These are phyloP conservation scores for Cryptosporidium ubiquitum DNA, from an alignment of 169 alveolate genomes.

Conservation along the genomic window DNA sequence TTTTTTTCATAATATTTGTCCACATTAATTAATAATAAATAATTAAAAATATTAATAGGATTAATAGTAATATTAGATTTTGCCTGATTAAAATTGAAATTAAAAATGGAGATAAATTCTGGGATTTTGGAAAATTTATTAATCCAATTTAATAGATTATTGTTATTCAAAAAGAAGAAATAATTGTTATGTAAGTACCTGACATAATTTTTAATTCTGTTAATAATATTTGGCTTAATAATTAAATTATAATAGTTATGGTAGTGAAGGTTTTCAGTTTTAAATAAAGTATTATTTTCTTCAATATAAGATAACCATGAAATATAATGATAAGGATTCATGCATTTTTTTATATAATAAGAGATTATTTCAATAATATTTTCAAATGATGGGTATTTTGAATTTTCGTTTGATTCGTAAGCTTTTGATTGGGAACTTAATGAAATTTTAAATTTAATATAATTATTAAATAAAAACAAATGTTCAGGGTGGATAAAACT, in stretches of 20 bases:
- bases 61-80: background rate
- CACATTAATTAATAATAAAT: constrained; percentile 4
- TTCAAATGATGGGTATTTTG: constrained; percentile 8
- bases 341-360: constrained; percentile 46
- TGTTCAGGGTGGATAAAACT: constrained; percentile 72
- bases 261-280: background rate
- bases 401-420: background rate
- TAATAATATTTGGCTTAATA: constrained; percentile 33
- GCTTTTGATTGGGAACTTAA: background rate
- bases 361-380: constrained; percentile 50
- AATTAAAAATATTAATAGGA: constrained; percentile 5
- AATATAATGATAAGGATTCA: constrained; percentile 58
- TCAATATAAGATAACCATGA: constrained; percentile 50
- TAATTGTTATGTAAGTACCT: background rate
- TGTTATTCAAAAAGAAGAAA: background rate
- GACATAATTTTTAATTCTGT: constrained; percentile 2
- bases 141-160: background rate
- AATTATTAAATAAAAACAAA: constrained; percentile 15
- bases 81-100: background rate
- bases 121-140: background rate
- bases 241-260: background rate
- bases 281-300: background rate
- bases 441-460: background rate
- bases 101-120: background rate
- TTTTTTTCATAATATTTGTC: background rate